Conservation (phyloP, 805 yeast species). For the Schizosaccharomyces cryophilus region DNA sequence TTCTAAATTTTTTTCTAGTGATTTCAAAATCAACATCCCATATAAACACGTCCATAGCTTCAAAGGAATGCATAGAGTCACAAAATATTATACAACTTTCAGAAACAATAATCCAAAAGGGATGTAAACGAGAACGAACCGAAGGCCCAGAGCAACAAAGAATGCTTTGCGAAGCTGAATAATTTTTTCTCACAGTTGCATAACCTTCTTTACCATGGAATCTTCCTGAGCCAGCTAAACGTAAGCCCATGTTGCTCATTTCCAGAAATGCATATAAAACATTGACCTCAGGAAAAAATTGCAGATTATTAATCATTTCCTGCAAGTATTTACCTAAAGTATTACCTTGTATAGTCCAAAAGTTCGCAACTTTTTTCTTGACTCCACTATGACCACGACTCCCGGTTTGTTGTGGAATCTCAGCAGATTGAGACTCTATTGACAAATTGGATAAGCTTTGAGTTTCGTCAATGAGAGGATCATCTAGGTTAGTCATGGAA, state of each 20-base stretch:
- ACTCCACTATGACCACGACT: background rate
- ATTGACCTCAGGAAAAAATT: constrained; percentile 60
- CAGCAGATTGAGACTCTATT: background rate
- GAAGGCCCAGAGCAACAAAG: constrained; percentile 65
- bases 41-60: constrained; percentile 72
- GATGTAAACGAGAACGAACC: constrained; percentile 56
- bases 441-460: background rate
- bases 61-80: constrained; percentile 61
- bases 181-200: constrained; percentile 53
- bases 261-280: constrained; percentile 69
- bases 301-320: constrained; percentile 30
- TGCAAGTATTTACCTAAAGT: constrained; percentile 43
- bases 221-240: constrained; percentile 58
- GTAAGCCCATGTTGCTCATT: constrained; percentile 63
- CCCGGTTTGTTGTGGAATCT: background rate
- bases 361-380: background rate
- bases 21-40: constrained; percentile 58
- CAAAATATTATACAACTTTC: constrained; percentile 69
- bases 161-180: constrained; percentile 84
- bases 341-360: constrained; percentile 10
- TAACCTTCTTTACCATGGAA: constrained; percentile 78
- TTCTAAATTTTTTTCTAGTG: constrained; percentile 12
- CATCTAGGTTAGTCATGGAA: background rate
- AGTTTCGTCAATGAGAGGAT: background rate
- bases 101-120: constrained; percentile 77